Percentiles rank a stretch among this genome's conserved stretches.
Evolutionary conservation across 176 grass and related monocot genomes (phyloP).

Genomic region (Luzula sylvatica): DNA sequence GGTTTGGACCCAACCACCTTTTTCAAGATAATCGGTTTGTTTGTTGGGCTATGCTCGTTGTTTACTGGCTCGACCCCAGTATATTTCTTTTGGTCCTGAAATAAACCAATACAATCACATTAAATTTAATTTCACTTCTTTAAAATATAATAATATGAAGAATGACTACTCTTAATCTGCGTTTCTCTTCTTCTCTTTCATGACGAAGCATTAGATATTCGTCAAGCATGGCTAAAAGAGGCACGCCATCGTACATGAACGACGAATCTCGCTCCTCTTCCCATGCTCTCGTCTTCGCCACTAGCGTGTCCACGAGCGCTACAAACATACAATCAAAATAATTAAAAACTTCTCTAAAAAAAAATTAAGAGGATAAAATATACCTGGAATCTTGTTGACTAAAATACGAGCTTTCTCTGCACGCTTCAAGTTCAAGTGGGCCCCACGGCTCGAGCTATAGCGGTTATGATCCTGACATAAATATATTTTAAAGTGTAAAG

Average conservation of each 20-base stretch:
- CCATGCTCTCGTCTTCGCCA: constrained; percentile 82
- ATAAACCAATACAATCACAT: neutral
- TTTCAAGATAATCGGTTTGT: constrained; percentile 44
- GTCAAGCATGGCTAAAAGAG: constrained; percentile 92
- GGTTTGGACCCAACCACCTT: constrained; percentile 49
- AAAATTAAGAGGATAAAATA: neutral
- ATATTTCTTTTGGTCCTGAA: constrained; percentile 81
- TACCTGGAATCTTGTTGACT: constrained; percentile 99
- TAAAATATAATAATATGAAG: no score
- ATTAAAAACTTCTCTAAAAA: neutral
- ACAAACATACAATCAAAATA: constrained; percentile 20
- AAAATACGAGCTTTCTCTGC: constrained; percentile 97
- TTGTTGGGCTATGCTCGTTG: constrained; percentile 82
- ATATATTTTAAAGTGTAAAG: neutral
- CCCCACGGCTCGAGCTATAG: constrained; percentile 97
- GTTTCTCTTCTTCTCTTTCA: constrained; percentile 97
- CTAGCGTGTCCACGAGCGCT: constrained; percentile 95
- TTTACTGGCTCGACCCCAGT: constrained; percentile 33
- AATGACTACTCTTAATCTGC: constrained; percentile 44
- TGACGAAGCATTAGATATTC: constrained; percentile 96
- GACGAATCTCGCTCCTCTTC: constrained; percentile 63
- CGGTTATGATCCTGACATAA: constrained; percentile 81
- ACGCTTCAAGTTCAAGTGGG: constrained; percentile 91
- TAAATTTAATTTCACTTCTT: no score
- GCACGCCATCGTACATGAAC: constrained; percentile 95